Evolutionary conservation across 1,284 basidiomycete species (phyloP), one percentile per base, ranked within the genome.

Genomic region (Melanopsichium pennsylvanicum): DNA sequence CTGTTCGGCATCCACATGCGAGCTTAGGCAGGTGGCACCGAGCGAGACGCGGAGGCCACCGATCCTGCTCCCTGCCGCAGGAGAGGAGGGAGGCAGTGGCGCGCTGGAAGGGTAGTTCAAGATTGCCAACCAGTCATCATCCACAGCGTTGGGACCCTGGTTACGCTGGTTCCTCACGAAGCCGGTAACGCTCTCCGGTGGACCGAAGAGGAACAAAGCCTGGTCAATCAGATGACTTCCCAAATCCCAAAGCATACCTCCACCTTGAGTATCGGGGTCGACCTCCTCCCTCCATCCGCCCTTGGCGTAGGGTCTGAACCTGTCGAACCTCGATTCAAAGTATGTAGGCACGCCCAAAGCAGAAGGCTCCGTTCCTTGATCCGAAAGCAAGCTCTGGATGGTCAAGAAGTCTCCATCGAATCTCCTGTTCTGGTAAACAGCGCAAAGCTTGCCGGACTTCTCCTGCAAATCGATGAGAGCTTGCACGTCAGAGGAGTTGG

Each of bases 341-440:
- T 60, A 75, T 4, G 67, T 73, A 2, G 76, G 77, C 9, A 72
- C 51, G 16, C 78, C 78, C 21, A 80, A 42, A 3, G 76, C 68
- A 7, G 72, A 72, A 0, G 75, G 74, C 19, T 72, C 62, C 3
- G 50, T 26, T 1, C 56, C 64, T 18, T 71, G 59, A 40, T 72
- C 58, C 3, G 31, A n/a, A 5, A 80, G 56, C 7, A 80, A 54
- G 15, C 64, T 56, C 38, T 70, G 68, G 15, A 79, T 59, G 21
- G 79, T 80, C 27, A 80, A 36, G 40, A 77, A 79, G 59, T 80
- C 79, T 16, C 70, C 72, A 37, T 80, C 79, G 46, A 74, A 78
- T 11, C 79, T 60, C 12, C 79, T 61, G 42, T 80, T 80, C 46
- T 80, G 78, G 57, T 69, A 80, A 13, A 72, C 76, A 16, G 74